A percentile compares a stretch with the other conserved stretches of the same genome.
phyloP scores from a whole-genome alignment of 2,329 filamentous ascomycete genomes.

The Botrytis porri region DNA sequence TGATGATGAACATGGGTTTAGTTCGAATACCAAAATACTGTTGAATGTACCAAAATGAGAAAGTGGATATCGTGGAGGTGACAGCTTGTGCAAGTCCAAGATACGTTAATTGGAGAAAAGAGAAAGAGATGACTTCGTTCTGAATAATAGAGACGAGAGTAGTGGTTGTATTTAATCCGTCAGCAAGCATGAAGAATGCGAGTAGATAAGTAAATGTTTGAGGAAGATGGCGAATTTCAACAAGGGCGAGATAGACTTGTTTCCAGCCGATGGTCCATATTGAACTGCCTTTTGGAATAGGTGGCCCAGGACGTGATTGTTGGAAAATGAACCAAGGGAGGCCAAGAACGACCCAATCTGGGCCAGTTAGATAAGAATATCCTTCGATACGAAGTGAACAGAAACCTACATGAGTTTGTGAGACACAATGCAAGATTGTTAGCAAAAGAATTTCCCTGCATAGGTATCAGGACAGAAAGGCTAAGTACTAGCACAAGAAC shows the following conservation, averaged over 20 bases:
- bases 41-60: slow-evolving; percentile 45
- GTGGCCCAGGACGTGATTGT: slow-evolving; percentile 42
- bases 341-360: slow-evolving; percentile 43
- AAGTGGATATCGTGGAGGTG: slow-evolving; percentile 41
- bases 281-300: slow-evolving; percentile 41
- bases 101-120: slow-evolving; percentile 43
- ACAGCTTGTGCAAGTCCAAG: slow-evolving; percentile 42
- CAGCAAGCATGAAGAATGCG: slow-evolving; percentile 44
- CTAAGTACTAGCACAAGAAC: slow-evolving; percentile 42
- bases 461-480: slow-evolving; percentile 41
- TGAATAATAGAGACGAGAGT: slow-evolving; percentile 42
- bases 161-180: slow-evolving; percentile 44
- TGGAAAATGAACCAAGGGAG: slow-evolving; percentile 46
- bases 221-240: slow-evolving; percentile 41
- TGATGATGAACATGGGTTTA: slow-evolving; percentile 44
- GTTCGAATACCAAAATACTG: slow-evolving; percentile 42
- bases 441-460: slow-evolving; percentile 39
- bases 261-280: slow-evolving; percentile 44
- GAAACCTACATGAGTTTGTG: slow-evolving; percentile 42
- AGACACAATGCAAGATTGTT: slow-evolving; percentile 43
- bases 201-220: slow-evolving; percentile 44
- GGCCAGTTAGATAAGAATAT: neutral
- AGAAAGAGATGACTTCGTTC: slow-evolving; percentile 42
- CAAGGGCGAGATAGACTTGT: slow-evolving; percentile 42
- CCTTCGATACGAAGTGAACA: neutral